These are phyloP conservation scores for Chrysosporium keratinophilum DNA, from an alignment of 2,329 filamentous ascomycete species.

Conservation along the genomic window DNA sequence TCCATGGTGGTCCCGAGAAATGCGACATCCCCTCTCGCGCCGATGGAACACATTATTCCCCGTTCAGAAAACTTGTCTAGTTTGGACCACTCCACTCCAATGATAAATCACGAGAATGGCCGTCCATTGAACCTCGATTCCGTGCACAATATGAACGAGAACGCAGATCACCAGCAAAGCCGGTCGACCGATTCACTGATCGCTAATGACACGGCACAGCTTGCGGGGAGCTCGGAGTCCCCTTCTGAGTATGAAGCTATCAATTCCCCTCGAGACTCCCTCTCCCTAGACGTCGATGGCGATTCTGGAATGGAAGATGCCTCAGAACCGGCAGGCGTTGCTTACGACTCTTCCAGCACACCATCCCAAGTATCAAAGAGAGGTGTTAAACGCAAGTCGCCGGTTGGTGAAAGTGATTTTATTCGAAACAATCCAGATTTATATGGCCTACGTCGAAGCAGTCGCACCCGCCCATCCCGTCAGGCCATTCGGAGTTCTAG, in stretches of 20 bases:
- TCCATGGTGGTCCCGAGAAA: constrained; percentile 39
- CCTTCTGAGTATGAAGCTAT: constrained; percentile 39
- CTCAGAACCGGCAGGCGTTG: constrained; percentile 36
- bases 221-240: constrained; percentile 34
- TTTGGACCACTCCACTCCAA: neutral
- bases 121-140: constrained; percentile 17
- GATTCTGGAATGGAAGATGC: constrained; percentile 65
- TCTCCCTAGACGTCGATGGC: constrained; percentile 39
- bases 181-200: neutral
- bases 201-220: constrained; percentile 3
- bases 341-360: constrained; percentile 49
- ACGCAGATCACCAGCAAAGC: constrained; percentile 1
- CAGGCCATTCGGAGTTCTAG: constrained; percentile 53
- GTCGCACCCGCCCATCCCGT: constrained; percentile 52
- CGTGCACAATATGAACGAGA: constrained; percentile 9
- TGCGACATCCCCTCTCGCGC: constrained; percentile 5
- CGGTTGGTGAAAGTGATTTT: constrained; percentile 64
- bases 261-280: constrained; percentile 43
- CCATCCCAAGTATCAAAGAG: constrained; percentile 61
- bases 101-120: constrained; percentile 2
- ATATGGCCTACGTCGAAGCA: constrained; percentile 87
- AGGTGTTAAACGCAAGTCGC: constrained; percentile 62
- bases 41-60: neutral
- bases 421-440: constrained; percentile 88
- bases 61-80: neutral